Evolutionary conservation across 805 yeast genomes (phyloP).

Genomic region (Scheffersomyces spartinae): DNA sequence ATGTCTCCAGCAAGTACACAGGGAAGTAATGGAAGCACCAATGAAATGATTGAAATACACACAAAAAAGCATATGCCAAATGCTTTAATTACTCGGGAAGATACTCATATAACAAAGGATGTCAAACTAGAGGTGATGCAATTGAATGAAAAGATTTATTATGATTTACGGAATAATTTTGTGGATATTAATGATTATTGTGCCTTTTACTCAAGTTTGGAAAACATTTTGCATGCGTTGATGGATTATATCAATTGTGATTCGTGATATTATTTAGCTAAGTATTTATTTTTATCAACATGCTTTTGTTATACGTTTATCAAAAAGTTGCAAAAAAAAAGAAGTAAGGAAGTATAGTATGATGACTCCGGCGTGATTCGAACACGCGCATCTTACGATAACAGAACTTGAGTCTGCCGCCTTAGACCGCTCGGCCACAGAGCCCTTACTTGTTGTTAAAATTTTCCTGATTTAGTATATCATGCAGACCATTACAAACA

Average conservation of each 20-base stretch:
- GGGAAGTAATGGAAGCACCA: constrained; percentile 2
- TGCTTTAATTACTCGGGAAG: neutral
- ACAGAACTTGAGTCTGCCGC: neutral
- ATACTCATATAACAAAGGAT: constrained; percentile 3
- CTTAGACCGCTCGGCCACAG: too few relatives aligned
- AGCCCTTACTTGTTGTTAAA: too few relatives aligned
- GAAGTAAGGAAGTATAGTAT: neutral
- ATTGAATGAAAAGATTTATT: constrained; percentile 25
- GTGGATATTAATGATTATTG: constrained; percentile 34
- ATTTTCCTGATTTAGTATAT: too few relatives aligned
- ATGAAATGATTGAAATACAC: too few relatives aligned
- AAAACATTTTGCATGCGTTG: constrained; percentile 25
- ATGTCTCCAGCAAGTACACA: too few relatives aligned
- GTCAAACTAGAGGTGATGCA: constrained; percentile 17
- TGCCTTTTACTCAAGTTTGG: constrained; percentile 30
- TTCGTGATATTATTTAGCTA: constrained; percentile 1
- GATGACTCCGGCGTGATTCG: neutral
- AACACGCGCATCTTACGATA: neutral
- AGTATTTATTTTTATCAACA: too few relatives aligned
- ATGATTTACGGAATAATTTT: constrained; percentile 30
- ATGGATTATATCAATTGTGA: constrained; percentile 18
- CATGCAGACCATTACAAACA: too few relatives aligned
- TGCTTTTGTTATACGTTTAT: constrained; percentile 1
- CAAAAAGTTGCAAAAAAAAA: neutral
- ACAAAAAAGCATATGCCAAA: too few relatives aligned